Evolutionary conservation across 169 alveolate species (phyloP), one percentile per base, ranked within the genome.

Genomic region (Eimeria maxima): DNA sequence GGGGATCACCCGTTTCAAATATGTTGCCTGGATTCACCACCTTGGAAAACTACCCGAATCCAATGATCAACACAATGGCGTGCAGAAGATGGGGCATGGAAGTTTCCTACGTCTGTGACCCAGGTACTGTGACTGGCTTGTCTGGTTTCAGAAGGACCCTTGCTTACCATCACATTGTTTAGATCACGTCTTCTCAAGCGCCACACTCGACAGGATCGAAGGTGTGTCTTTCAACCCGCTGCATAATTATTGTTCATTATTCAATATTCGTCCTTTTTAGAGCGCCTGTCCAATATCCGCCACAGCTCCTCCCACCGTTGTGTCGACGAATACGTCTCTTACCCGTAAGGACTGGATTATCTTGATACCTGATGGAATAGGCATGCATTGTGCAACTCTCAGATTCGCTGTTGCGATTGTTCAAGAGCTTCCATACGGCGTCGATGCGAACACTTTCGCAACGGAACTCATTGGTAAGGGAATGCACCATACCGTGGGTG

Each of bases 101-200:
- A 8, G 94, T 67, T 16, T 95, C 97, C 44, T 95, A 78, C 67
- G 90, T 95, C 10, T 95, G 97, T 45, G 97, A 95, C 89, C 97
- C 97, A 53, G 97, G 97, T 95, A 65, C 16, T 74, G 45, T 53
- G 60, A 11, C 20, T 4, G 1, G 65, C 38, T 6, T 6, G 2
- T 22, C 53, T 22, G 50, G 24, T 60, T 10, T 42, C 38, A 47
- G 71, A 27, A 27, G 53, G 27, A n/a, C 11, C 71, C 24, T 29
- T 88, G 73, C 78, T 69, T 0, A 69, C 27, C 4, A 29, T 5
- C 29, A 29, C 84, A 67, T 42, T 53, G 6, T 14, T 13, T 29
- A 93, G 96, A 93, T 42, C 78, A 80, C 27, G 96, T 93, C 76
- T 69, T 93, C 86, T 78, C 93, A 4, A 53, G 93, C 73, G 42